Conservation (phyloP, 495 filamentous ascomycete species). For the Neurospora sp. region DNA sequence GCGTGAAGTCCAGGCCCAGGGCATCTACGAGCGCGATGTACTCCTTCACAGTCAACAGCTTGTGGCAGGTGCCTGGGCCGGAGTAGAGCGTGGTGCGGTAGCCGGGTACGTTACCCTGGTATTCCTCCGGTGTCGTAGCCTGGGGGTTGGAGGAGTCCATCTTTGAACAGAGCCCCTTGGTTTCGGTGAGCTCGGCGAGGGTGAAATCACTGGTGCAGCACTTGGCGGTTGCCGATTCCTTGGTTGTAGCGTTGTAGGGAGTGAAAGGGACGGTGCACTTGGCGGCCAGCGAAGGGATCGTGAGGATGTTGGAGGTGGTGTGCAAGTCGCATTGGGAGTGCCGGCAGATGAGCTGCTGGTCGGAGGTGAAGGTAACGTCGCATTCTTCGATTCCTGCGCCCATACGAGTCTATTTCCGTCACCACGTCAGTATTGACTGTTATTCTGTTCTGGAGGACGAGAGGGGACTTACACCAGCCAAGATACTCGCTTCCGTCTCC, state of each 20-base stretch:
- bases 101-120: conserved; percentile 40
- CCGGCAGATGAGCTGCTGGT: conserved; percentile 51
- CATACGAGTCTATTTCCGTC: conserved; percentile 34
- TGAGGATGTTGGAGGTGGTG: conserved; percentile 53
- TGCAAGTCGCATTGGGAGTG: conserved; percentile 56
- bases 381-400: conserved; percentile 57
- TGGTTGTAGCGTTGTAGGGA: conserved; percentile 27
- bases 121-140: conserved; percentile 43
- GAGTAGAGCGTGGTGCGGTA: conserved; percentile 52
- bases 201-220: conserved; percentile 60
- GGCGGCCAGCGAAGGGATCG: conserved; percentile 40
- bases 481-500: conserved; percentile 41
- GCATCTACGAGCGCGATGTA: conserved; percentile 43
- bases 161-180: conserved; percentile 50
- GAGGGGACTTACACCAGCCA: conserved; percentile 30
- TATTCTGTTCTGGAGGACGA: not conserved
- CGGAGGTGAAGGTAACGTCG: conserved; percentile 52
- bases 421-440: not conserved
- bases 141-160: conserved; percentile 48
- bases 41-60: conserved; percentile 41
- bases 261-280: conserved; percentile 53
- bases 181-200: conserved; percentile 44
- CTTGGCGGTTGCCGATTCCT: conserved; percentile 34
- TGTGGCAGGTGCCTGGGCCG: conserved; percentile 38
- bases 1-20: conserved; percentile 46